phyloP scores from a whole-genome alignment of 805 yeast species.

The Kregervanrija pseudodelftensis region DNA sequence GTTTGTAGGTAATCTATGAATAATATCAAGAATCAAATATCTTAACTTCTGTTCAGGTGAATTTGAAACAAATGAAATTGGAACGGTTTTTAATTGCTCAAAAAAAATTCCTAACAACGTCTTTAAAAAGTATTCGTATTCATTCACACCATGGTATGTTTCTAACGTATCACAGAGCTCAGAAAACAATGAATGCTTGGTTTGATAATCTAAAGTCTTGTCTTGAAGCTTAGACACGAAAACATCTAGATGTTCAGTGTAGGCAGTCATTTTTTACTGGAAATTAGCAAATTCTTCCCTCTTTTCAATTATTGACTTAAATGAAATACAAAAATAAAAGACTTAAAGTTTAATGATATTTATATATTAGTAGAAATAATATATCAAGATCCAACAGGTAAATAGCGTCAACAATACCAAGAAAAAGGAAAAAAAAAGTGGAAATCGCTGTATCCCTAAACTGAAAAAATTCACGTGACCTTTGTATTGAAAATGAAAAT shows the following conservation, averaged over 20 bases:
- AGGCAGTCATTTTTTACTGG: conserved; percentile 19
- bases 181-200: conserved; percentile 62
- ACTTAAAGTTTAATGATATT: not conserved
- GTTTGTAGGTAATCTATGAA: conserved; percentile 76
- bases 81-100: conserved; percentile 55
- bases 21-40: conserved; percentile 65
- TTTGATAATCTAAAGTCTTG: conserved; percentile 47
- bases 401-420: not conserved
- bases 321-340: not conserved
- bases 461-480: conserved; percentile 23
- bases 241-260: conserved; percentile 54
- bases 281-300: not conserved
- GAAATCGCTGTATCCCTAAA: conserved; percentile 18
- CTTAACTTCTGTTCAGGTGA: conserved; percentile 76
- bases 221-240: conserved; percentile 57
- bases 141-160: conserved; percentile 71
- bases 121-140: conserved; percentile 69
- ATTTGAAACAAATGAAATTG: conserved; percentile 58
- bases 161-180: conserved; percentile 86
- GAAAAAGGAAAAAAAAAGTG: conserved; percentile 12
- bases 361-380: not conserved
- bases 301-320: not conserved
- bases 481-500: not conserved
- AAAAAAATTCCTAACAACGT: conserved; percentile 66
- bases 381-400: not conserved